These are phyloP conservation scores for Aspergillus proliferans DNA, from an alignment of 2,329 filamentous ascomycete genomes.

Conservation along the genomic window DNA sequence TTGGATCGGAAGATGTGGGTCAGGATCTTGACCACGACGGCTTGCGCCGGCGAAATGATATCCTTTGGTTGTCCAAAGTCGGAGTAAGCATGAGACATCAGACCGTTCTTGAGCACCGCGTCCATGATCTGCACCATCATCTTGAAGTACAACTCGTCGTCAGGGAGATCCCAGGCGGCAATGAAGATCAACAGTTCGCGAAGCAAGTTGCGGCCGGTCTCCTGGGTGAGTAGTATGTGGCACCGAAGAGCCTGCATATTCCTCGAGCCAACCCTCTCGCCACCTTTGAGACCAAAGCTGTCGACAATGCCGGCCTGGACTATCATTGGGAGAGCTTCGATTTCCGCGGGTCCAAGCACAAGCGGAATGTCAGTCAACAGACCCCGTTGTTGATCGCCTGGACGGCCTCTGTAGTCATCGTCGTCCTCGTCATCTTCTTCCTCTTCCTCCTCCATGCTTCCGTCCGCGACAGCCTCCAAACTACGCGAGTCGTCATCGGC, in stretches of 20 bases:
- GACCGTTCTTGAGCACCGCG: conserved; percentile 78
- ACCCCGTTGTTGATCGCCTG: conserved; percentile 58
- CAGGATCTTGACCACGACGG: conserved; percentile 82
- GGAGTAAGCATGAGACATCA: conserved; percentile 89
- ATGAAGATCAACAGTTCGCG: conserved; percentile 92
- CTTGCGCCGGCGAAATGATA: conserved; percentile 91
- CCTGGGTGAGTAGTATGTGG: conserved; percentile 80
- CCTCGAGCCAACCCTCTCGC: conserved; percentile 52
- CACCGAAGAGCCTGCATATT: conserved; percentile 88
- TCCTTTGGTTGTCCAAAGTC: conserved; percentile 88
- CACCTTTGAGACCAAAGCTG: conserved; percentile 64
- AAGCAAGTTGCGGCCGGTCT: conserved; percentile 82
- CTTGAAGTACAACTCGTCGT: conserved; percentile 91
- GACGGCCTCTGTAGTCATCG: conserved; percentile 47
- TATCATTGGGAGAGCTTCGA: conserved; percentile 94
- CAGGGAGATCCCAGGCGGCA: conserved; percentile 91
- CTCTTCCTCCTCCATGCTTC: conserved; percentile 45
- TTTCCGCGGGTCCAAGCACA: conserved; percentile 88
- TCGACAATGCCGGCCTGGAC: conserved; percentile 92
- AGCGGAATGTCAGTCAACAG: conserved; percentile 89
- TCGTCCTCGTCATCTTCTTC: conserved; percentile 50
- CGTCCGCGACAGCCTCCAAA: conserved; percentile 38
- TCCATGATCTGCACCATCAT: conserved; percentile 95
- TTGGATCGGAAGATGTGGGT: conserved; percentile 78
- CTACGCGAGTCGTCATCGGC: conserved; percentile 39